Base-by-base conservation (phyloP, 371 early-diverging fungal species). In the Sporodiniella umbellata region DNA sequence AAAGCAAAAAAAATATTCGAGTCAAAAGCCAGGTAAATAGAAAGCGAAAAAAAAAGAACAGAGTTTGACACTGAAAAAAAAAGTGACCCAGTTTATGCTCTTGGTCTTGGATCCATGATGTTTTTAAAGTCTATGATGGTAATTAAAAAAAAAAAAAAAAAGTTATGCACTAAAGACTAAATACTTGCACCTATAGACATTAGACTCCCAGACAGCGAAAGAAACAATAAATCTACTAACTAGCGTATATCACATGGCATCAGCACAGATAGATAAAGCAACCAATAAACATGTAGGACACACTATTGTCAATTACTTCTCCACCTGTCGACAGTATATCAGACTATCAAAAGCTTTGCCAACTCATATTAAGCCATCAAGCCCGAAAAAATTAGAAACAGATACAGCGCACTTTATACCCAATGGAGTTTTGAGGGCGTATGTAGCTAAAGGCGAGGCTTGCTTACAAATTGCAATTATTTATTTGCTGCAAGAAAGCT, bases 401-500 rank as follows among this genome's bases (percentile, higher is more conserved):
- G 60, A 62, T 31, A 61, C 60, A 53, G 30, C 64, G 12, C 33
- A 60, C 12, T 58, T 62, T 23, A 60, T 73, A 31, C 63, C 77
- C 15, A 82, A 79, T 53, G 77, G 79, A 14, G 73, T 80, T 26
- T 57, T 85, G 35, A 62, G 85, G 22, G 83, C 81, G 0, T 74
- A 76, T 49, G 82, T 81, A 12, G 53, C 81, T 44, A 71, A 79
- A 35, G 83, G 82, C 1, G 85, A 85, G 52, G 64, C 80, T 30
- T 68, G 79, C 43, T 56, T 85, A 14, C 54, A 80, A 42, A 83
- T 78, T 1, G 81, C 82, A 3, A 64, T 83, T 19, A 58, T 83
- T 33, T 72, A 83, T 45, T 48, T 83, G 24, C 58, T 79, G 10
- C 82, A 81, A 42, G 85, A 83, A 54, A 77, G 74, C 8, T 60